Conservation (phyloP, 108 stramenopile species). For the Cyclotella distinguenda region DNA sequence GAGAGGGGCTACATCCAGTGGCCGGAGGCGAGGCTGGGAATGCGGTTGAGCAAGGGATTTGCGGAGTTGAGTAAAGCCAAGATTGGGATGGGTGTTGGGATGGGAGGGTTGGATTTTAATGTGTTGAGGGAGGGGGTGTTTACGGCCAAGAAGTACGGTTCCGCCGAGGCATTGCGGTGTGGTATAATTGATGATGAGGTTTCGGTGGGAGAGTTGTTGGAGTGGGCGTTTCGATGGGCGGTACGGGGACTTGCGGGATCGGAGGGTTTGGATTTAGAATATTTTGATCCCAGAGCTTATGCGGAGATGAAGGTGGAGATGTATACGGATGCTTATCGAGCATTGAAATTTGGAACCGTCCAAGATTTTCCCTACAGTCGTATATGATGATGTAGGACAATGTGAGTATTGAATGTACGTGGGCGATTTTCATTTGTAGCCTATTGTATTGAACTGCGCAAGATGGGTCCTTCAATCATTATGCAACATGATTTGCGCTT, state of each 20-base stretch:
- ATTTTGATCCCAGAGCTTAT: slow-evolving; percentile 50
- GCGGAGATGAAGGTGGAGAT: slow-evolving; percentile 55
- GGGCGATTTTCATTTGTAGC: too few relatives aligned
- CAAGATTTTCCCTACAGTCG: slow-evolving; percentile 43
- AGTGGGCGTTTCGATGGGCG: slow-evolving; percentile 36
- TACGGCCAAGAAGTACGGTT: slow-evolving; percentile 44
- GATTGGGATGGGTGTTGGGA: slow-evolving; percentile 3
- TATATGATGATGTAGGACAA: slow-evolving; percentile 25
- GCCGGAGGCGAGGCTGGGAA: slow-evolving; percentile 60
- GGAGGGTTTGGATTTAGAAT: slow-evolving; percentile 25
- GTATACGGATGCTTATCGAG: slow-evolving; percentile 54
- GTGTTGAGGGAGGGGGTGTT: slow-evolving; percentile 51
- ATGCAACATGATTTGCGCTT: too few relatives aligned
- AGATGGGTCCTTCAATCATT: too few relatives aligned
- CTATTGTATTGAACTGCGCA: too few relatives aligned
- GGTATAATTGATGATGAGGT: slow-evolving; percentile 49
- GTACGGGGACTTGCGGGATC: slow-evolving; percentile 42
- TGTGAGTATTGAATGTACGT: too few relatives aligned
- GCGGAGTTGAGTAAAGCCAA: slow-evolving; percentile 67
- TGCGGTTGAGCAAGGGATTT: slow-evolving; percentile 66
- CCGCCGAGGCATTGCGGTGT: slow-evolving; percentile 29
- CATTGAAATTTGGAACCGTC: slow-evolving; percentile 46
- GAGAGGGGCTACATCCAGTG: slow-evolving; percentile 55
- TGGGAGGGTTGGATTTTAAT: background rate
- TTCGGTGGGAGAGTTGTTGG: slow-evolving; percentile 32